Evolutionary conservation across 106 monocot genomes (phyloP).

Genomic region (Narthecium ossifragum): DNA sequence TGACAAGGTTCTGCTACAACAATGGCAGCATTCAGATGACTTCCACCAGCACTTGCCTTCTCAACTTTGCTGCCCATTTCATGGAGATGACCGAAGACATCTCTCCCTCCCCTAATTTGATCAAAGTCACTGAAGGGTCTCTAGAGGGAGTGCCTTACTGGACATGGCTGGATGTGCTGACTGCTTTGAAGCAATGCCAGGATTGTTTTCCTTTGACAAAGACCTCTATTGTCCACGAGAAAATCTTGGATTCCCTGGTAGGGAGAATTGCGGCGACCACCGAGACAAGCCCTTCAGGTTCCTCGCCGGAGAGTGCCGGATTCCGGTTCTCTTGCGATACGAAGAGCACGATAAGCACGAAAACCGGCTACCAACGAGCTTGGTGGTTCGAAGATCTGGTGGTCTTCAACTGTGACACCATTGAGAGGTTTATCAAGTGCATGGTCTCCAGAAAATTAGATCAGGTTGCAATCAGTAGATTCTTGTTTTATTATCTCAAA

Average conservation of each 20-base stretch:
- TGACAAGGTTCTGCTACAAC: constrained; percentile 57
- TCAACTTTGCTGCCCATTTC: constrained; percentile 39
- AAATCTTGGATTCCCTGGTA: constrained; percentile 47
- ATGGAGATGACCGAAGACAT: constrained; percentile 40
- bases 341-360: constrained; percentile 38
- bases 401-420: constrained; percentile 14
- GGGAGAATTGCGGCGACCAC: constrained; percentile 31
- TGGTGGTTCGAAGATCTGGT: constrained; percentile 95
- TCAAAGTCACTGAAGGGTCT: constrained; percentile 34
- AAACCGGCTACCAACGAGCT: constrained; percentile 18
- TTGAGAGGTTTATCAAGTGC: constrained; percentile 24
- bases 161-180: constrained; percentile 60
- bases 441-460: constrained; percentile 49
- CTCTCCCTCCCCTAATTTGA: constrained; percentile 25
- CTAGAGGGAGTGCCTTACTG: constrained; percentile 41
- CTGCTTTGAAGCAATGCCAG: constrained; percentile 64
- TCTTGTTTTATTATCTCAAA: constrained; percentile 76
- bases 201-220: constrained; percentile 13
- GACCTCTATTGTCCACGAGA: constrained; percentile 32
- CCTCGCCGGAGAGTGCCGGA: constrained; percentile 71
- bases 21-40: constrained; percentile 30
- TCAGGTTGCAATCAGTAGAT: constrained; percentile 41
- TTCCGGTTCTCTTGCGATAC: constrained; percentile 74
- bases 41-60: constrained; percentile 40
- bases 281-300: constrained; percentile 50